Base-by-base conservation (phyloP, 768 basidiomycete species). In the Rhodotorula taiwanensis region DNA sequence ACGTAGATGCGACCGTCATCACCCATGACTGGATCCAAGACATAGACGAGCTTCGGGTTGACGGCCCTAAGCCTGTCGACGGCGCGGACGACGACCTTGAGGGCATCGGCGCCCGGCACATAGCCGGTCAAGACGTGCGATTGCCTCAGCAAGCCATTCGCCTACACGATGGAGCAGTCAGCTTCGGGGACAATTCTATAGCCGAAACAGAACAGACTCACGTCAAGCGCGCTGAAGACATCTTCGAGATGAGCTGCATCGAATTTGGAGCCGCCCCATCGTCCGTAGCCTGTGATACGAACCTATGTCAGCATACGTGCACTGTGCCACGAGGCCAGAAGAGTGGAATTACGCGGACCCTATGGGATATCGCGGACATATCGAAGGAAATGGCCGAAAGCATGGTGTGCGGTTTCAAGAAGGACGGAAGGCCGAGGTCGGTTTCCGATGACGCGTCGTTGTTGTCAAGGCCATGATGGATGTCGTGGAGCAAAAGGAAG, bases 21-120 rank as follows among this genome's bases (percentile, higher is more conserved):
- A 9, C 95, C 95, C 77, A 98, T 83, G 4, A 99, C 95, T 42
- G 95, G 92, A 77, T 99, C 94, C 33, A 98, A 80, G 30, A 98
- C 80, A 76, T 97, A 99, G 61, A 91, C 77, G 25, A 92, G 77
- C 18, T 80, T 75, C 3, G 86, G 82, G 51, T 81, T 81, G 43
- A 79, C 74, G 34, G 79, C 69, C 65, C 82, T 84, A 52, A 95
- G 78, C 64, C 81, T 84, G 44, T 75, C 76, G 9, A 84, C 86
- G 5, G 88, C 76, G 23, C 82, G 76, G 25, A 82, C 80, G 20
- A 97, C 83, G 2, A 83, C 84, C 27, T 79, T 74, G 14, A 97
- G 79, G 13, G 86, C 83, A 58, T 87, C 87, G 18, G 88, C 88
- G 15, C 84, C 85, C 11, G 93, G 90, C 43, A 94, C 83, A 75